Evolutionary conservation across 2,329 filamentous ascomycete genomes (phyloP).

Genomic region (Neocucurbitaria cava): DNA sequence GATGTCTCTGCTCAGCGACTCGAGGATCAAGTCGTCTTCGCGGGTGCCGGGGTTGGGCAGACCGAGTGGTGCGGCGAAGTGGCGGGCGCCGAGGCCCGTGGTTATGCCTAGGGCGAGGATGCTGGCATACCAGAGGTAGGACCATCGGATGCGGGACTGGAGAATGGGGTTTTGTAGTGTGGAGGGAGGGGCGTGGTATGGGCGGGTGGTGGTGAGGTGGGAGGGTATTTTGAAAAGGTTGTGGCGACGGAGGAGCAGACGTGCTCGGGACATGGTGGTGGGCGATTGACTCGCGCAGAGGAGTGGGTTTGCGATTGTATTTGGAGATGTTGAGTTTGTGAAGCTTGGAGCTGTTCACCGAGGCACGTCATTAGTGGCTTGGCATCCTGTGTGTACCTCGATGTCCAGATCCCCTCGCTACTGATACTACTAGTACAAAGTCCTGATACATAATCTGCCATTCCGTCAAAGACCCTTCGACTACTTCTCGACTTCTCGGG

Average conservation of each 20-base stretch:
- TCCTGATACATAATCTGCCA: background rate
- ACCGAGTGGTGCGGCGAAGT: slow-evolving; percentile 35
- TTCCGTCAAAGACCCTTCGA: background rate
- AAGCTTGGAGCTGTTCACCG: slow-evolving; percentile 19
- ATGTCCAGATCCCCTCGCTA: background rate
- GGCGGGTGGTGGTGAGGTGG: slow-evolving; percentile 1
- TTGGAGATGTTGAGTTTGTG: slow-evolving; percentile 4
- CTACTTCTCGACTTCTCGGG: background rate
- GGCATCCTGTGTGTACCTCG: slow-evolving; percentile 6
- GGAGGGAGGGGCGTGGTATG: background rate
- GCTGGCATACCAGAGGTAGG: slow-evolving; percentile 42
- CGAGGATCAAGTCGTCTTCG: slow-evolving; percentile 38
- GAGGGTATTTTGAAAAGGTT: slow-evolving; percentile 9
- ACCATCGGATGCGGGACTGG: slow-evolving; percentile 34
- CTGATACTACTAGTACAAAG: background rate
- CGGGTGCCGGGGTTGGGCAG: slow-evolving; percentile 34
- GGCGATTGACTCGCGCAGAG: background rate
- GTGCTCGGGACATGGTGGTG: slow-evolving; percentile 30
- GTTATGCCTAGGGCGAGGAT: slow-evolving; percentile 33
- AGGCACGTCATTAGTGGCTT: slow-evolving; percentile 36
- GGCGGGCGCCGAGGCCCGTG: slow-evolving; percentile 31
- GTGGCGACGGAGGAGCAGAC: slow-evolving; percentile 16
- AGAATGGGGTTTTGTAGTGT: slow-evolving; percentile 11
- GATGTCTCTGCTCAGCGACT: slow-evolving; percentile 32
- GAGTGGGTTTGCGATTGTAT: background rate